Percentiles rank a stretch among this genome's conserved stretches.
Evolutionary conservation across 1,284 basidiomycete genomes (phyloP).

Genomic region (Irpex sp.): DNA sequence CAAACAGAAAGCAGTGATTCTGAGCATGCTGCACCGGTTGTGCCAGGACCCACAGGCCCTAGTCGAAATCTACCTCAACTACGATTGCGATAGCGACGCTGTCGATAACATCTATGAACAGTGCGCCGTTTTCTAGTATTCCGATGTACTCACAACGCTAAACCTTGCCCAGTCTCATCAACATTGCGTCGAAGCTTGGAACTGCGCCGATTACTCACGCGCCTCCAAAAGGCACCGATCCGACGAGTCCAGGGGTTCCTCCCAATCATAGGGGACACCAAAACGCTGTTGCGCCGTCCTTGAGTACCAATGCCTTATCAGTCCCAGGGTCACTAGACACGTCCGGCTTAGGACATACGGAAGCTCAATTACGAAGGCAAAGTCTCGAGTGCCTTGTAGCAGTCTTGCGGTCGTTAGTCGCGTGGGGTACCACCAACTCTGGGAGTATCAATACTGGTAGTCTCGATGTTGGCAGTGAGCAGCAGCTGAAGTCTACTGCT

Average conservation of each 20-base stretch:
- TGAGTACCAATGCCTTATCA: slow-evolving; percentile 67
- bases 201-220: slow-evolving; percentile 57
- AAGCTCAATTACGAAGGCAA: slow-evolving; percentile 82
- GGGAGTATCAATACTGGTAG: slow-evolving; percentile 38
- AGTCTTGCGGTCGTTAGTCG: slow-evolving; percentile 83
- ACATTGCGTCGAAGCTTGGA: slow-evolving; percentile 89
- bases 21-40: slow-evolving; percentile 82
- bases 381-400: slow-evolving; percentile 87
- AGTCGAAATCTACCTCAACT: slow-evolving; percentile 97
- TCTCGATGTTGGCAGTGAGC: slow-evolving; percentile 27
- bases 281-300: slow-evolving; percentile 50
- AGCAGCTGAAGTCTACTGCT: slow-evolving; percentile 38
- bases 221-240: slow-evolving; percentile 50
- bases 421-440: slow-evolving; percentile 73
- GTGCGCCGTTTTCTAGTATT: slow-evolving; percentile 36
- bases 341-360: slow-evolving; percentile 65
- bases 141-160: neutral
- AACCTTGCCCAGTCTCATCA: slow-evolving; percentile 67
- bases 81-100: slow-evolving; percentile 93
- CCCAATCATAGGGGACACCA: slow-evolving; percentile 49
- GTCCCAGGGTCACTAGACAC: slow-evolving; percentile 68
- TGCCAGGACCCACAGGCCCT: slow-evolving; percentile 95
- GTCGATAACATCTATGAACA: slow-evolving; percentile 96
- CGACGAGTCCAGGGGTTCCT: slow-evolving; percentile 54
- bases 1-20: slow-evolving; percentile 90